These are phyloP conservation scores for Aspergillus sp. DNA, from an alignment of 2,329 filamentous ascomycete species.

Conservation along the genomic window DNA sequence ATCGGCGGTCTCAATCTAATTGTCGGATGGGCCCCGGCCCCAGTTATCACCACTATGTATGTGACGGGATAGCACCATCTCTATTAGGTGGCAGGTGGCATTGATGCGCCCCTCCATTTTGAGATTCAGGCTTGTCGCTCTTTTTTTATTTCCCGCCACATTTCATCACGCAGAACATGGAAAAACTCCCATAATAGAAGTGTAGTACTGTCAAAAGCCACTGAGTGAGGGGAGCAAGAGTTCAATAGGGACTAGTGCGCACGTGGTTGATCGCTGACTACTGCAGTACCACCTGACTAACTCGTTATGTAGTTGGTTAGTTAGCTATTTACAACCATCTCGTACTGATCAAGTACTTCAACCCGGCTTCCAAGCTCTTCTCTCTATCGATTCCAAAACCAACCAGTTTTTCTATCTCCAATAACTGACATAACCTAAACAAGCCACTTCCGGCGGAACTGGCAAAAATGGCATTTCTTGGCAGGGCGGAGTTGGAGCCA, in stretches of 20 bases:
- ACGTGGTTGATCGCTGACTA: not conserved
- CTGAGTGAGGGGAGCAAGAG: not conserved
- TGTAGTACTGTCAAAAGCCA: too few relatives aligned
- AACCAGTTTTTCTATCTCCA: too few relatives aligned
- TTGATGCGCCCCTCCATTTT: not conserved
- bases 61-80: slow-evolving; percentile 2
- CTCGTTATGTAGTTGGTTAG: too few relatives aligned
- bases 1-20: slow-evolving; percentile 4
- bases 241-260: not conserved
- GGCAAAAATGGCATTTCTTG: slow-evolving; percentile 21
- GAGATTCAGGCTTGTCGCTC: not conserved
- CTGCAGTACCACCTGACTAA: not conserved
- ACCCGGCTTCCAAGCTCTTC: too few relatives aligned
- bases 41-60: not conserved
- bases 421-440: not conserved
- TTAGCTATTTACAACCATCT: too few relatives aligned
- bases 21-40: slow-evolving; percentile 1
- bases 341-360: too few relatives aligned
- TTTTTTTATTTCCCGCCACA: not conserved
- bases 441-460: not conserved
- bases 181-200: not conserved
- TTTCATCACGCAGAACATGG: not conserved
- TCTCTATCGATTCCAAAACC: too few relatives aligned
- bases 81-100: not conserved
- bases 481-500: slow-evolving; percentile 19